Percentiles rank a stretch among this genome's conserved stretches.
Evolutionary conservation across 306 rosid genomes (phyloP).

Genomic region (Sechiopsis laciniata): DNA sequence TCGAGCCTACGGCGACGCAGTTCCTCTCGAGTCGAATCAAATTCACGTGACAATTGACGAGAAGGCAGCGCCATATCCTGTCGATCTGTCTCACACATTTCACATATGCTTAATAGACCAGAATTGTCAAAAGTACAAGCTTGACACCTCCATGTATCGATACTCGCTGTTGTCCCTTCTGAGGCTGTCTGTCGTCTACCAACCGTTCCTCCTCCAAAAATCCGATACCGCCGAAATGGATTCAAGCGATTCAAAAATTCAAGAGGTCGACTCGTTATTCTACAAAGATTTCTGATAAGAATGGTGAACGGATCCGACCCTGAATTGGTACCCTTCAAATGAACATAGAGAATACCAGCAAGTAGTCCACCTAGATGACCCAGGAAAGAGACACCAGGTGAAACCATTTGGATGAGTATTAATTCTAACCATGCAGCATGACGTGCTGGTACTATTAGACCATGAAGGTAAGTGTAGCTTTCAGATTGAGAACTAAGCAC

Average conservation of each 20-base stretch:
- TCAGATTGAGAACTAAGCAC: slow-evolving; percentile 53
- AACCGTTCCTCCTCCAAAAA: slow-evolving; percentile 57
- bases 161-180: slow-evolving; percentile 30
- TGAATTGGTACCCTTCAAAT: slow-evolving; percentile 37
- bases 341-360: slow-evolving; percentile 62
- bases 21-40: slow-evolving; percentile 44
- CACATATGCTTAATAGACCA: slow-evolving; percentile 47
- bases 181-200: slow-evolving; percentile 29
- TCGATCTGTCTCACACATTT: slow-evolving; percentile 62
- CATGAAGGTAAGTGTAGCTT: slow-evolving; percentile 42
- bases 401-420: slow-evolving; percentile 56
- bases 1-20: slow-evolving; percentile 56
- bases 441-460: slow-evolving; percentile 54
- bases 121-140: slow-evolving; percentile 65
- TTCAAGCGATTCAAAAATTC: slow-evolving; percentile 29
- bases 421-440: slow-evolving; percentile 88
- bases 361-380: slow-evolving; percentile 90
- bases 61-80: background rate
- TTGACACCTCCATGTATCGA: slow-evolving; percentile 57
- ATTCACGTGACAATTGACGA: slow-evolving; percentile 1
- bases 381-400: slow-evolving; percentile 73
- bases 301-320: slow-evolving; percentile 45
- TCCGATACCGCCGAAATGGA: slow-evolving; percentile 28
- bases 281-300: slow-evolving; percentile 36
- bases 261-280: slow-evolving; percentile 47